phyloP scores from a whole-genome alignment of 768 basidiomycete species.

The Cystobasidium tubakii region DNA sequence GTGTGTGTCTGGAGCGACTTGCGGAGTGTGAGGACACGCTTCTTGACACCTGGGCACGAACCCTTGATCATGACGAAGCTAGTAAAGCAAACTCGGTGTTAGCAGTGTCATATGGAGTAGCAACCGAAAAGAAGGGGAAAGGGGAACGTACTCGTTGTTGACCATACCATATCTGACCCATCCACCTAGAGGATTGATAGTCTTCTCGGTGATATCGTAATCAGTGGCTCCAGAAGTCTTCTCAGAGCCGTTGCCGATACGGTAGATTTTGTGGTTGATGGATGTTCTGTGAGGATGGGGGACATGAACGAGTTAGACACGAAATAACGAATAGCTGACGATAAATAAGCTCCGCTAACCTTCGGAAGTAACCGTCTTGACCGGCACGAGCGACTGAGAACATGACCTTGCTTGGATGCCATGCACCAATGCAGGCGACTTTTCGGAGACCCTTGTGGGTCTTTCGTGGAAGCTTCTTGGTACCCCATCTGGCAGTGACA shows the following conservation, averaged over 20 bases:
- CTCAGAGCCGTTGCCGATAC: constrained; percentile 73
- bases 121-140: constrained; percentile 22
- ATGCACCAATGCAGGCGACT: constrained; percentile 97
- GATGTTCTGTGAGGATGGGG: constrained; percentile 58
- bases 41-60: constrained; percentile 89
- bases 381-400: constrained; percentile 99
- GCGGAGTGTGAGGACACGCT: constrained; percentile 94
- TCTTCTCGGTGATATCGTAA: constrained; percentile 85
- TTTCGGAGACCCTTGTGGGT: constrained; percentile 99
- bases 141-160: constrained; percentile 69
- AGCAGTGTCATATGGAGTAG: not conserved
- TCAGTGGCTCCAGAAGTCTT: constrained; percentile 85
- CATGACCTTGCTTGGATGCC: constrained; percentile 99
- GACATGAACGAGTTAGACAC: not conserved
- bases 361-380: constrained; percentile 80
- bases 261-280: constrained; percentile 98
- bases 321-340: not conserved
- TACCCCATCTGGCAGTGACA: constrained; percentile 98
- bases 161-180: constrained; percentile 99
- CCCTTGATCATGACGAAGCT: constrained; percentile 80
- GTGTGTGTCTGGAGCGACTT: constrained; percentile 97
- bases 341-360: not conserved
- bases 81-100: not conserved
- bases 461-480: constrained; percentile 96
- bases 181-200: constrained; percentile 85